Conservation (phyloP, 768 basidiomycete genomes). For the Dacryopinax primogenitus region DNA sequence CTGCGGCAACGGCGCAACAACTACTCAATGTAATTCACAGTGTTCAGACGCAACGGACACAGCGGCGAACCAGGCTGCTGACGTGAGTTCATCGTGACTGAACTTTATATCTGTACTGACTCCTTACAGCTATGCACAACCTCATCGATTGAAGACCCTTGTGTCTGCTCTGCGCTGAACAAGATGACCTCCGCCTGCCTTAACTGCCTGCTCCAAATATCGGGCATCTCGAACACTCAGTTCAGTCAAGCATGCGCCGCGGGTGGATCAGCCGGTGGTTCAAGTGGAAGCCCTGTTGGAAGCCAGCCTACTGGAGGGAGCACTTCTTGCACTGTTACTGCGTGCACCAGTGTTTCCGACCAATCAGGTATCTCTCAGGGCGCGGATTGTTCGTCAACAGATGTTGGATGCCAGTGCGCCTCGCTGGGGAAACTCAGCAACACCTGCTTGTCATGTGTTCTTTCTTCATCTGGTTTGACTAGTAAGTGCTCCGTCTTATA, state of each 20-base stretch:
- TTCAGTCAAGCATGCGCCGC: neutral
- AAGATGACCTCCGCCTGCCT: neutral
- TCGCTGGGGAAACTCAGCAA: neutral
- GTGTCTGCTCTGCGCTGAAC: neutral
- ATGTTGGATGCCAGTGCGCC: neutral
- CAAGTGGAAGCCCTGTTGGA: neutral
- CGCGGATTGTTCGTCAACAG: neutral
- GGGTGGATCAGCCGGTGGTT: neutral
- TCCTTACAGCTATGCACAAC: neutral
- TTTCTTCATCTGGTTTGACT: neutral
- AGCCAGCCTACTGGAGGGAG: neutral
- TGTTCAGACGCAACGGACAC: neutral
- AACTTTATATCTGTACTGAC: neutral
- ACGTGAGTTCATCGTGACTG: neutral
- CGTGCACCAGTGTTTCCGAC: neutral
- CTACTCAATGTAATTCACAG: neutral
- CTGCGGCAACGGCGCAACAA: neutral
- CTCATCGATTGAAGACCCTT: neutral
- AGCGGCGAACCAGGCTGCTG: neutral
- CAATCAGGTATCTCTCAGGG: neutral
- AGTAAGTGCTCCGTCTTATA: neutral
- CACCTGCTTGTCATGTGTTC: neutral
- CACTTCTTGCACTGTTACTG: neutral
- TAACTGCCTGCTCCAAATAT: neutral
- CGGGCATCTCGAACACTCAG: neutral